Percentiles rank a stretch among this genome's conserved stretches.
phyloP scores from a whole-genome alignment of 1,139 yeast genomes.

The Lodderomyces beijingensis region DNA sequence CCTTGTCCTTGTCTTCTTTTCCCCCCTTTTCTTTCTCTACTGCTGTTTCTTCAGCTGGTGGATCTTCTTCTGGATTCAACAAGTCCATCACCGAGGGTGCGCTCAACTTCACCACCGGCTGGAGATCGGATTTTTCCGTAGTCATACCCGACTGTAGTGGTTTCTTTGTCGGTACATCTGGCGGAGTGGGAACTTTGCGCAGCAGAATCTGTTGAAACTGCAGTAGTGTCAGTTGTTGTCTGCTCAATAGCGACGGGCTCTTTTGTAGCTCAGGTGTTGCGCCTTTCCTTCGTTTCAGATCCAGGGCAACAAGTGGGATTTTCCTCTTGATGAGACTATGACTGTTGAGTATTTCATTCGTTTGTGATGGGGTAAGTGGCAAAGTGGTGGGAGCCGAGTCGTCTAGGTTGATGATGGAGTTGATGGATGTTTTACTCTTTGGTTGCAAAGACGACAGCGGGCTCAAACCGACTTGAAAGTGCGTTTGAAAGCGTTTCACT shows the following conservation, averaged over 20 bases:
- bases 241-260: conserved; percentile 13
- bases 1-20: no score
- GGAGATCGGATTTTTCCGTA: conserved; percentile 14
- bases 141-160: conserved; percentile 17
- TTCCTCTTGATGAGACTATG: no score
- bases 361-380: conserved; percentile 8
- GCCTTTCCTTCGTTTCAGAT: background rate
- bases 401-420: conserved; percentile 34
- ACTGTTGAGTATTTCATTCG: conserved; percentile 6
- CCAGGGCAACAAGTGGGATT: no score
- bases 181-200: background rate
- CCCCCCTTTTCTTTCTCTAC: conserved; percentile 9
- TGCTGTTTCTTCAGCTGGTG: conserved; percentile 6
- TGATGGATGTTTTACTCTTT: conserved; percentile 31
- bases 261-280: conserved; percentile 10
- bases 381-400: conserved; percentile 15
- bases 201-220: conserved; percentile 1
- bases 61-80: conserved; percentile 12
- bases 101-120: conserved; percentile 10
- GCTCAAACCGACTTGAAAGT: conserved; percentile 17
- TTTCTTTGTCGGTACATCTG: conserved; percentile 14
- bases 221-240: conserved; percentile 1
- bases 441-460: conserved; percentile 8
- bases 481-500: conserved; percentile 31
- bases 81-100: conserved; percentile 14